Evolutionary conservation across 2,329 filamentous ascomycete species (phyloP), one percentile per base, ranked within the genome.

Genomic region (Fusarium acutatum): DNA sequence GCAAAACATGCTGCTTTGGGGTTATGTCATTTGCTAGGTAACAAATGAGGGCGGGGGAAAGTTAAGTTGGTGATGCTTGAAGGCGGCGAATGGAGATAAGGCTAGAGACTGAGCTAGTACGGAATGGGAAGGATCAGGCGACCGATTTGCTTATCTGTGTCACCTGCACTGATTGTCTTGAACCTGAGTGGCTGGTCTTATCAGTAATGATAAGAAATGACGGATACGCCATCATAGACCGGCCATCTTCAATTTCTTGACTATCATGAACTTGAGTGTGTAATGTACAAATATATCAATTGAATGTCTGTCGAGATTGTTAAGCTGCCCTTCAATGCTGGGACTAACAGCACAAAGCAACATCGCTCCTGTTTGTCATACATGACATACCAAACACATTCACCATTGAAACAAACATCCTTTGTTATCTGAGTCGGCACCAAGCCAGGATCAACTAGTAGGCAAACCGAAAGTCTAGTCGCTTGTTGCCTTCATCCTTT

Each of bases 1-100:
- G 44, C 34, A 54, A 59, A 72, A 64, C 67, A 72, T 72, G 38
- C 28, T 64, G 59, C 37, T 52, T 47, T 54, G 52, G n/a, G 54
- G 49, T 72, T 53, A 54, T 72, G 68, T 43, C 54, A 57, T 63
- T 56, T 54, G 24, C 30, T 24, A 17, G 44, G 14, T 0, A 3
- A 38, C 43, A 56, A 37, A 9, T 41, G 50, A 64, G 32, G 32
- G 69, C 68, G 69, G 68, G 63, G 69, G 53, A 32, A 22, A 11
- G 34, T 30, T 37, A 34, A 60, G 60, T 64, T 60, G n/a, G 35
- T n/a, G 60, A 65, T 58, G 26, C 26, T 26, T 6, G 26, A 26
- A 67, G 47, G 53, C 67, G 50, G 62, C 61, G 46, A 62, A 56
- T 44, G 35, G 50, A 56, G 63, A 64, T 67, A 58, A 59, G 46